phyloP scores from a whole-genome alignment of 257 asterid genomes.

The Pogostemon cablin region DNA sequence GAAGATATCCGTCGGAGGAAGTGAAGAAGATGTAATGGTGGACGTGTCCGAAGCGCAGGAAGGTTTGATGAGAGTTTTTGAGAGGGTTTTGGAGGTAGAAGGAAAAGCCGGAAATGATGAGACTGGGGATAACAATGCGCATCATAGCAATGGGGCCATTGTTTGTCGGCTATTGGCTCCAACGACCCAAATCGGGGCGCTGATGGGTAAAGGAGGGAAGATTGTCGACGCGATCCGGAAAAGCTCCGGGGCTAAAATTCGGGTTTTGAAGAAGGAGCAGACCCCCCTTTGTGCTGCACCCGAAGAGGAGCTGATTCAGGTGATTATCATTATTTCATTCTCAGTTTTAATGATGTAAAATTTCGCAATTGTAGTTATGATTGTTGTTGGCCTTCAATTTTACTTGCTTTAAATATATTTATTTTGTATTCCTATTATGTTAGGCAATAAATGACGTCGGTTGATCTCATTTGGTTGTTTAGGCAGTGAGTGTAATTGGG shows the following conservation, averaged over 20 bases:
- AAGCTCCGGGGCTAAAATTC: constrained; percentile 51
- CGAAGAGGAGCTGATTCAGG: constrained; percentile 64
- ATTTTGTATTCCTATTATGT: not conserved
- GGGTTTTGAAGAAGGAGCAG: constrained; percentile 50
- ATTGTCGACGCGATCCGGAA: constrained; percentile 45
- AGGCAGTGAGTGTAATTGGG: constrained; percentile 10
- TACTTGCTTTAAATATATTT: not conserved
- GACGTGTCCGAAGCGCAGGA: constrained; percentile 57
- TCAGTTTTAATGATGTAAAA: constrained; percentile 5
- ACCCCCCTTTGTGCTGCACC: constrained; percentile 51
- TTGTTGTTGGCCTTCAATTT: not conserved
- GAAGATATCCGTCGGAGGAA: constrained; percentile 33
- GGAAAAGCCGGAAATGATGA: constrained; percentile 30
- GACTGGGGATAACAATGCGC: constrained; percentile 24
- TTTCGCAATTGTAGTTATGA: not conserved
- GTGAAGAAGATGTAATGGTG: constrained; percentile 33
- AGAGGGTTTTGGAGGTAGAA: constrained; percentile 61
- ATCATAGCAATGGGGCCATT: constrained; percentile 26
- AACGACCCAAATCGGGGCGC: constrained; percentile 46
- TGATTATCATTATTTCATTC: constrained; percentile 15
- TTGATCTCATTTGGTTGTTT: not conserved
- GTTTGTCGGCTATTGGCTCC: constrained; percentile 55
- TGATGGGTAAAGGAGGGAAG: constrained; percentile 59
- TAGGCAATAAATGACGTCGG: constrained; percentile 13
- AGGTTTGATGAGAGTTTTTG: constrained; percentile 59